Evolutionary conservation across 805 yeast species (phyloP), one percentile per base, ranked within the genome.

Genomic region (Ogataea populi-albae): DNA sequence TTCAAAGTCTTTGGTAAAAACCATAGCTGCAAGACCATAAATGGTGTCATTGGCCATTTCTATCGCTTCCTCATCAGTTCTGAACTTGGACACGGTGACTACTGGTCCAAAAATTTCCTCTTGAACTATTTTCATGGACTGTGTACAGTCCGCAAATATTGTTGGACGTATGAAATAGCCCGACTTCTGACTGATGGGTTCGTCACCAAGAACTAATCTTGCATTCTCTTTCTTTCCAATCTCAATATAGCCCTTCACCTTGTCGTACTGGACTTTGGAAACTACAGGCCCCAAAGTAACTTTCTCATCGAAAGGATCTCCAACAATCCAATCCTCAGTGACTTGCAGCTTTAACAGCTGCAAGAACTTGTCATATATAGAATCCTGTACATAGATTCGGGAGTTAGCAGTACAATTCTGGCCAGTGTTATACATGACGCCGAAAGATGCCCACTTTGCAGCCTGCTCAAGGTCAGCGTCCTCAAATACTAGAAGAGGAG

Each of bases 81-180:
- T 55, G 64, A 86, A 86, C 59, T 74, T 76, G 38, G 81, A 75
- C 23, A 82, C 68, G 6, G 78, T 69, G 17, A 81, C 86, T 22
- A 86, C 95, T 11, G 95, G 95, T 14, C 95, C 95, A 59, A 86
- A 86, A 40, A 86, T 85, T 62, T 86, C 95, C 61, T 86, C 95
- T 46, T 71, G 70, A 38, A 80, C 82, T 33, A 86, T 75, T 41
- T 72, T 66, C 76, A 81, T 79, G 21, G 69, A 59, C 43, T 80
- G 79, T 35, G 67, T 71, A 32, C 83, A 86, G 50, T 83, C 84
- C 17, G 80, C 71, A 50, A 86, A 85, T 27, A 86, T 69, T 4
- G 94, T 84, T 39, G 95, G 95, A 50, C 75, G 71, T 47, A 86
- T 67, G 58, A 65, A 86, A 63, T 62, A 85, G 4, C 94, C 95